Percentiles rank a stretch among this genome's conserved stretches.
Conservation (phyloP, 306 rosid genomes). For the Inga laurina region DNA sequence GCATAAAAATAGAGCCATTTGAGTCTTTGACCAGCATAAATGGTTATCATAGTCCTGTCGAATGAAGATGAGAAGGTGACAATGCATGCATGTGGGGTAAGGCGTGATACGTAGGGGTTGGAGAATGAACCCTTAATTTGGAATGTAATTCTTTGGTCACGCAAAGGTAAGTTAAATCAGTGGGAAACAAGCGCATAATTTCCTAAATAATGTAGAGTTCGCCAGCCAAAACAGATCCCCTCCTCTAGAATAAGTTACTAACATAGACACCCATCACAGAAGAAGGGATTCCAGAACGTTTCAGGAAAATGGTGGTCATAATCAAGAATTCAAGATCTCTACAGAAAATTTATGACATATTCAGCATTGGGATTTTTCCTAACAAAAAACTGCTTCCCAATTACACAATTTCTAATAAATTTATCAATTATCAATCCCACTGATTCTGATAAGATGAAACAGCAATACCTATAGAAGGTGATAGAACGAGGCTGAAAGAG, state of each 20-base stretch:
- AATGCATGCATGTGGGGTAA: background rate
- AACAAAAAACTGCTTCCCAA: conserved; percentile 4
- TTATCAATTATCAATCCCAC: conserved; percentile 12
- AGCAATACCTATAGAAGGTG: conserved; percentile 66
- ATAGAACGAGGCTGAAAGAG: conserved; percentile 57
- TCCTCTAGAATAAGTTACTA: background rate
- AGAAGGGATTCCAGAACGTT: conserved; percentile 19
- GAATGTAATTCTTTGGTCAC: background rate
- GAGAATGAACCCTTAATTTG: background rate
- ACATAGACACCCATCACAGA: conserved; percentile 3
- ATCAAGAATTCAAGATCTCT: too few species aligned
- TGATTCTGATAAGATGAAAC: background rate
- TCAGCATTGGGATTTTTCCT: background rate
- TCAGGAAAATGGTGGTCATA: background rate
- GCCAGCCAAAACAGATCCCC: background rate
- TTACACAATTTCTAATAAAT: background rate
- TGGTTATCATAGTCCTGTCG: background rate
- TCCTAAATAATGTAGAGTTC: background rate
- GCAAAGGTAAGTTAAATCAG: background rate
- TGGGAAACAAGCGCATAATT: background rate
- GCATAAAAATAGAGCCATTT: background rate
- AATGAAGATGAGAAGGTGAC: background rate
- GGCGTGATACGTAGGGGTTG: background rate
- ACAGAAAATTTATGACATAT: conserved; percentile 36
- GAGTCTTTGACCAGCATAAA: background rate